These are phyloP conservation scores for Rubroshorea leprosula DNA, from an alignment of 345 rosid genomes.

Conservation along the genomic window DNA sequence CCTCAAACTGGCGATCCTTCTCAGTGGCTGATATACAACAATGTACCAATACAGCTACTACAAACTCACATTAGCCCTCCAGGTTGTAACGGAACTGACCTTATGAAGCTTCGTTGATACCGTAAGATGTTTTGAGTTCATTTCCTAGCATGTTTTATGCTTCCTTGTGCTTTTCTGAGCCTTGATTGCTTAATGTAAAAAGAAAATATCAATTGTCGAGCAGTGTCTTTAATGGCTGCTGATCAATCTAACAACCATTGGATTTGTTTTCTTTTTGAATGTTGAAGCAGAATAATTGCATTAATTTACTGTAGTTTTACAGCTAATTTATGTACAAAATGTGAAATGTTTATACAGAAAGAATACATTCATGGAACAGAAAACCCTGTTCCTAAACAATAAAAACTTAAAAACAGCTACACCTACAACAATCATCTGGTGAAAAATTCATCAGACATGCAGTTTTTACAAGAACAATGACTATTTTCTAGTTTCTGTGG, in stretches of 20 bases:
- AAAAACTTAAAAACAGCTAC: constrained; percentile 1
- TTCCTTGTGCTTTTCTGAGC: neutral
- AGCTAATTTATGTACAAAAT: constrained; percentile 17
- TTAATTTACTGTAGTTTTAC: neutral
- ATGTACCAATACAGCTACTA: constrained; percentile 18
- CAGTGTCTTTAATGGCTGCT: neutral
- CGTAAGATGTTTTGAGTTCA: neutral
- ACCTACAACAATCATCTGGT: constrained; percentile 2
- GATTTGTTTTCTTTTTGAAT: no score
- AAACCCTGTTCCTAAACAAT: constrained; percentile 4
- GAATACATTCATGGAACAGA: constrained; percentile 17
- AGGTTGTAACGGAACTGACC: constrained; percentile 11
- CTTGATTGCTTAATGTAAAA: neutral
- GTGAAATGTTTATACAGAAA: neutral
- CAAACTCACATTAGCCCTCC: neutral
- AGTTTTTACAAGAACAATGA: neutral
- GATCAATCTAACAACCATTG: neutral
- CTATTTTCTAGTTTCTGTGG: neutral
- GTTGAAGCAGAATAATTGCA: neutral
- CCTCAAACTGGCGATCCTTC: constrained; percentile 50
- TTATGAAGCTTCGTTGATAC: constrained; percentile 1
- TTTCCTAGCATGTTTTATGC: neutral
- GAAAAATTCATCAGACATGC: constrained; percentile 8
- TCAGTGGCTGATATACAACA: constrained; percentile 58
- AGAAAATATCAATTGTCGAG: neutral